These are phyloP conservation scores for Stentor coeruleus DNA, from an alignment of 73 alveolate species.

Conservation along the genomic window DNA sequence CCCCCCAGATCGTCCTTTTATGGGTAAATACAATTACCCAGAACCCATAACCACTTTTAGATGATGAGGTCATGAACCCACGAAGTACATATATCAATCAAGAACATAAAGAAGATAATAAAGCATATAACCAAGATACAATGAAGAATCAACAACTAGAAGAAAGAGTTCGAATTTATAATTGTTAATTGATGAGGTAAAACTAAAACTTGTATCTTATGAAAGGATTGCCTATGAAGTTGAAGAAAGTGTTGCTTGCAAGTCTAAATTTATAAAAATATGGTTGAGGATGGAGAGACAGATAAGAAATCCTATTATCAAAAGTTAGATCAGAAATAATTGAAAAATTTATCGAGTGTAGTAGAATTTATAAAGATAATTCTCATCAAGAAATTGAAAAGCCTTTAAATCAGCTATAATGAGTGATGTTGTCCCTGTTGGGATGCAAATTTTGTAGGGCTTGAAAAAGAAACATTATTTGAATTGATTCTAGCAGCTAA, in stretches of 20 bases:
- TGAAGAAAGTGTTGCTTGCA: slow-evolving; percentile 65
- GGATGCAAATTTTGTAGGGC: slow-evolving; percentile 82
- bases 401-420: slow-evolving; percentile 77
- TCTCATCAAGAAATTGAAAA: slow-evolving; percentile 85
- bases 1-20: too few relatives aligned
- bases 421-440: slow-evolving; percentile 75
- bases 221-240: slow-evolving; percentile 57
- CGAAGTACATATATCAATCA: too few relatives aligned
- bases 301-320: slow-evolving; percentile 87
- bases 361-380: slow-evolving; percentile 63
- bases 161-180: too few relatives aligned
- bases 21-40: too few relatives aligned
- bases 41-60: too few relatives aligned
- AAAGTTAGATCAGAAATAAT: slow-evolving; percentile 81
- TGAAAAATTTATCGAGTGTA: slow-evolving; percentile 74
- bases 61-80: too few relatives aligned
- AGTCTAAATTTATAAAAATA: slow-evolving; percentile 65
- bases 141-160: too few relatives aligned
- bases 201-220: slow-evolving; percentile 40
- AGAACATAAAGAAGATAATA: too few relatives aligned
- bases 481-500: slow-evolving; percentile 92
- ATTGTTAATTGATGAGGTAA: slow-evolving; percentile 24
- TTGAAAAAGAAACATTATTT: slow-evolving; percentile 75
- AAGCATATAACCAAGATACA: too few relatives aligned
- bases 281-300: slow-evolving; percentile 78